These are phyloP conservation scores for Emericellopsis cladophorae DNA, from an alignment of 2,329 filamentous ascomycete species.

Conservation along the genomic window DNA sequence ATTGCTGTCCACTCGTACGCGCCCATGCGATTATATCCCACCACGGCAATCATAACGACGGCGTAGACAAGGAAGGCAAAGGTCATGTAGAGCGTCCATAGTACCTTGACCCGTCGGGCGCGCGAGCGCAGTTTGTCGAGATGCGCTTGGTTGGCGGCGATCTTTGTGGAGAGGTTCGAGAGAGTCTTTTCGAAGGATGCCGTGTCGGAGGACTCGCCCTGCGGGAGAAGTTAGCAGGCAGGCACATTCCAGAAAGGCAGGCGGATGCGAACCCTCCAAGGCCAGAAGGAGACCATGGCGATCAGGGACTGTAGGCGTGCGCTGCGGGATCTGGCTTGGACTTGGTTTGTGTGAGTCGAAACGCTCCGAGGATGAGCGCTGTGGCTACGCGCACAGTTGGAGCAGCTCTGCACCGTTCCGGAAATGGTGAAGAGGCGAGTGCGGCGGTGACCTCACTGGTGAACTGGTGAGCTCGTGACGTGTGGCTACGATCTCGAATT, in stretches of 20 bases:
- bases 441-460: too few relatives aligned
- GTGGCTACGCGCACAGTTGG: too few relatives aligned
- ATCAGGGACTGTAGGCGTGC: background rate
- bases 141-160: conserved; percentile 57
- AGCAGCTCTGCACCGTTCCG: too few relatives aligned
- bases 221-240: background rate
- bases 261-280: conserved; percentile 53
- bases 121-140: conserved; percentile 63
- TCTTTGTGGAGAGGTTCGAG: conserved; percentile 69
- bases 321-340: too few relatives aligned
- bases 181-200: conserved; percentile 90
- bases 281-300: conserved; percentile 74
- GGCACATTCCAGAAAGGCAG: background rate
- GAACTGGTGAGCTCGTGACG: too few relatives aligned
- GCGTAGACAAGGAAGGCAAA: conserved; percentile 84
- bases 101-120: conserved; percentile 66
- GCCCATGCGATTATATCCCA: conserved; percentile 72
- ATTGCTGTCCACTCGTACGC: conserved; percentile 67
- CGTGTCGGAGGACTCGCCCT: conserved; percentile 72
- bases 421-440: too few relatives aligned
- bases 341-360: too few relatives aligned
- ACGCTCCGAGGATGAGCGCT: too few relatives aligned
- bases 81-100: conserved; percentile 81
- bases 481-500: too few relatives aligned
- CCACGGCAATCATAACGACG: conserved; percentile 70